Percentiles rank a stretch among this genome's conserved stretches.
Conservation (phyloP, 2,329 filamentous ascomycete genomes). For the Penicillium aurantiogriseum region DNA sequence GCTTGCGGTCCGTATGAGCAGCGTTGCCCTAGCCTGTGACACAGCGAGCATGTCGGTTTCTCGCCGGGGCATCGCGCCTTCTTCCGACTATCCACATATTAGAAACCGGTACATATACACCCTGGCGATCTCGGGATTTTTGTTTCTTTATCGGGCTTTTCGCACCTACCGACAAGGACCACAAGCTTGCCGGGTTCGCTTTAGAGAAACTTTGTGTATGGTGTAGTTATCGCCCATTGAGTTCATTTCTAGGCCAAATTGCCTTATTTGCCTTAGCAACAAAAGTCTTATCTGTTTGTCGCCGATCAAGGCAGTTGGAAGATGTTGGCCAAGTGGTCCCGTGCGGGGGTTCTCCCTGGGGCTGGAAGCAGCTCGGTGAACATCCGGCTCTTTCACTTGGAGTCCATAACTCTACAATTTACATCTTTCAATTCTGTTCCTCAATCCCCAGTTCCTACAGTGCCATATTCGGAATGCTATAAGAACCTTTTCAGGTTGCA, state of each 20-base stretch:
- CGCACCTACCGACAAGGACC: slow-evolving; percentile 26
- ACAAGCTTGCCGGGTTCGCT: slow-evolving; percentile 28
- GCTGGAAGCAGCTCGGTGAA: too few species aligned
- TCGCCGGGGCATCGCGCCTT: slow-evolving; percentile 31
- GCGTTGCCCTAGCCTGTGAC: slow-evolving; percentile 23
- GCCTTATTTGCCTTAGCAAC: too few species aligned
- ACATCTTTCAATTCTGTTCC: not conserved
- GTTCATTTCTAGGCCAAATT: not conserved
- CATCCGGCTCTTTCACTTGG: too few species aligned
- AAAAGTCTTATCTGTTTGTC: not conserved
- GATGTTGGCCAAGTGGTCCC: not conserved
- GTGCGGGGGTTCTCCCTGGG: not conserved
- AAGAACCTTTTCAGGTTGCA: too few species aligned
- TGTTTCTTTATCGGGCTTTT: not conserved
- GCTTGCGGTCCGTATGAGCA: slow-evolving; percentile 22
- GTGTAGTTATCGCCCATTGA: slow-evolving; percentile 20
- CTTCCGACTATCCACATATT: slow-evolving; percentile 20
- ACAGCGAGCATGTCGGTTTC: slow-evolving; percentile 27
- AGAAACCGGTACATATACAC: not conserved
- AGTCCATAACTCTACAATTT: not conserved
- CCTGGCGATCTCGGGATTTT: not conserved
- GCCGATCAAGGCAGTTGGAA: not conserved
- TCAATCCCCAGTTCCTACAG: not conserved
- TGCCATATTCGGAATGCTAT: not conserved
- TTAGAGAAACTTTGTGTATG: slow-evolving; percentile 28